These are phyloP conservation scores for Neonectria faginata DNA, from an alignment of 2,329 filamentous ascomycete species.

Conservation along the genomic window DNA sequence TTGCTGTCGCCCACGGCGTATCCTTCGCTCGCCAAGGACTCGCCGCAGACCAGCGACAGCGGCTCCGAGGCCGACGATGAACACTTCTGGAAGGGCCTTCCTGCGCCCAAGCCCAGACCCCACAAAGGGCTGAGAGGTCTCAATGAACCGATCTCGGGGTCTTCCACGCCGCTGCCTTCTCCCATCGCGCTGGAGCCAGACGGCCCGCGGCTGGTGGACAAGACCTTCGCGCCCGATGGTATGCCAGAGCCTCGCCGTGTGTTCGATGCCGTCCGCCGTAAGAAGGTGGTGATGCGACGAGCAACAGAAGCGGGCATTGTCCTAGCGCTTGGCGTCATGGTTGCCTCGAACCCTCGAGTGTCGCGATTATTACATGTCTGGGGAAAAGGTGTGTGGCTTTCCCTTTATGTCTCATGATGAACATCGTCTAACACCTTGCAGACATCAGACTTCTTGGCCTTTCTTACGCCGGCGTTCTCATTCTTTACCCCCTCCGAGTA, in stretches of 20 bases:
- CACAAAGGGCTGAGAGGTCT: conserved; percentile 81
- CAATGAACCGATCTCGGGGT: conserved; percentile 65
- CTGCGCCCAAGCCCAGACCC: conserved; percentile 77
- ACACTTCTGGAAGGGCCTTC: conserved; percentile 85
- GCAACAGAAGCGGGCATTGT: conserved; percentile 65
- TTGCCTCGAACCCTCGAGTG: conserved; percentile 61
- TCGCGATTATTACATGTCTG: conserved; percentile 59
- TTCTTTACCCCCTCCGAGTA: conserved; percentile 72
- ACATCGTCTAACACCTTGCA: conserved; percentile 40
- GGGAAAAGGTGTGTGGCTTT: conserved; percentile 58
- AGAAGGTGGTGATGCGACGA: conserved; percentile 65
- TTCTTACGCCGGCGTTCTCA: conserved; percentile 55
- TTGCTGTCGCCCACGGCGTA: conserved; percentile 42
- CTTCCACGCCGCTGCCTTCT: conserved; percentile 67
- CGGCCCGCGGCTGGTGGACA: conserved; percentile 40
- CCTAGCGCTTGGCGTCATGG: conserved; percentile 59
- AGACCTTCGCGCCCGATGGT: conserved; percentile 31
- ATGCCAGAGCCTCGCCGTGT: conserved; percentile 35
- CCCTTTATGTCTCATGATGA: neutral
- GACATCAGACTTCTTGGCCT: conserved; percentile 57
- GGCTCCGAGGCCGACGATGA: conserved; percentile 97
- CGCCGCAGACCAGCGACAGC: conserved; percentile 81
- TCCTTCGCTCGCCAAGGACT: conserved; percentile 60
- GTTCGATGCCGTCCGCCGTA: conserved; percentile 54
- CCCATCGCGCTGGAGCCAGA: conserved; percentile 60